Conservation (phyloP, 2,329 filamentous ascomycete species). For the Talaromyces amestolkiae region DNA sequence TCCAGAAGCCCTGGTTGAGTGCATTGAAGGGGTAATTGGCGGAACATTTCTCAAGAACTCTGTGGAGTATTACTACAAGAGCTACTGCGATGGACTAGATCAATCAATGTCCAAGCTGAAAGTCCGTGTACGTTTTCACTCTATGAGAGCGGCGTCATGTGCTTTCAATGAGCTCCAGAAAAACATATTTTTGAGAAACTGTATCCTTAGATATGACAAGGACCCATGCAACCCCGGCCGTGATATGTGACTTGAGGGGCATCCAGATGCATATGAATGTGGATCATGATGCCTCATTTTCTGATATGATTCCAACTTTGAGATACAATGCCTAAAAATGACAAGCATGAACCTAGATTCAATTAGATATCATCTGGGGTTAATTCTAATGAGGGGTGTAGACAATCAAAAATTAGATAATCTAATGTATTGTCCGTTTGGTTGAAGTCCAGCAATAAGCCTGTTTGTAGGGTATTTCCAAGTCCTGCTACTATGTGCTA, state of each 20-base stretch:
- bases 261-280: no score
- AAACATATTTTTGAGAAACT: neutral
- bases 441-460: no score
- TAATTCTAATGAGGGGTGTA: no score
- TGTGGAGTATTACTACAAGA: slow-evolving; percentile 11
- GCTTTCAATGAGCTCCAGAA: neutral
- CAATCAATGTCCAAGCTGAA: neutral
- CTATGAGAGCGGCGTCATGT: slow-evolving; percentile 10
- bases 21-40: neutral
- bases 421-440: no score
- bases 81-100: neutral
- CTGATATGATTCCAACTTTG: no score
- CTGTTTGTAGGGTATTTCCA: no score
- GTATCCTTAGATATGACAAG: neutral
- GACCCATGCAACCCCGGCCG: slow-evolving; percentile 14
- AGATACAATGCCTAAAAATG: no score
- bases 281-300: no score
- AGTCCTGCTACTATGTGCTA: no score
- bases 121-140: slow-evolving; percentile 16
- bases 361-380: no score
- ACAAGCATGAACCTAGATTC: no score
- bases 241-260: neutral
- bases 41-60: slow-evolving; percentile 2
- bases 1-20: neutral
- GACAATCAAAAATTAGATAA: no score